Base-by-base conservation (phyloP, 2,329 filamentous ascomycete genomes). In the Passalora sequoiae region DNA sequence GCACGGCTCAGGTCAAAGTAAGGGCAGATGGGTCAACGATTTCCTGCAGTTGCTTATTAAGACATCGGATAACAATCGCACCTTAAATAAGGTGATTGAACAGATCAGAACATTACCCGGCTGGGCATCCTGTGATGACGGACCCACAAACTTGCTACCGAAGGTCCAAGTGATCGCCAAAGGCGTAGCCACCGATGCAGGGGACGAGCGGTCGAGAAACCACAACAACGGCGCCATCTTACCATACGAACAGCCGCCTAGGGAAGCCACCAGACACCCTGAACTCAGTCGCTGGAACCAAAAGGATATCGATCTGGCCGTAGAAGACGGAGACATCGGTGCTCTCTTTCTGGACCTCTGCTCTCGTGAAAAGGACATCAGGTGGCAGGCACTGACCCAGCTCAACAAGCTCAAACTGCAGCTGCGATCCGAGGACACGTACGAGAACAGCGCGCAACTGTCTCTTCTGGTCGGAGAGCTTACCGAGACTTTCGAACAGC, bases 391-490 rank as follows among this genome's bases (percentile, higher is more conserved):
- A 4, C 69, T 84, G 13, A 78, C 74, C 28, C 83, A 80, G 55
- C 72, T 89, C 30, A 71, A 79, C 38, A 86, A 85, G 60, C 76
- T 78, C 36, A 72, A 74, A 65, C 60, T 65, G 10, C 73, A 69
- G 37, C 63, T 80, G 3, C 67, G 72, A 51, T 68, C 80, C 38
- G 89, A 79, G 40, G 89, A 85, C 0, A 75, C 77, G 1, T 82
- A 89, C 56, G 76, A 81, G 33, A 87, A 94, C 58, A 84, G 81
- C 58, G 80, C 86, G 27, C 83, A 89, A 48, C 69, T 89, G 4
- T 89, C 85, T 71, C 73, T 95, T 7, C 75, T 96, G 3, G 73
- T 92, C 2, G 85, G 81, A 44, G 89, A 95, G 64, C 64, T 94
- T 5, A 74, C 81, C 10, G 89, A 96, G 63, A 92, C 89, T 1